A percentile compares a stretch with the other conserved stretches of the same genome.
Evolutionary conservation across 768 basidiomycete genomes (phyloP).

Genomic region (Aureoboletus auriporus): DNA sequence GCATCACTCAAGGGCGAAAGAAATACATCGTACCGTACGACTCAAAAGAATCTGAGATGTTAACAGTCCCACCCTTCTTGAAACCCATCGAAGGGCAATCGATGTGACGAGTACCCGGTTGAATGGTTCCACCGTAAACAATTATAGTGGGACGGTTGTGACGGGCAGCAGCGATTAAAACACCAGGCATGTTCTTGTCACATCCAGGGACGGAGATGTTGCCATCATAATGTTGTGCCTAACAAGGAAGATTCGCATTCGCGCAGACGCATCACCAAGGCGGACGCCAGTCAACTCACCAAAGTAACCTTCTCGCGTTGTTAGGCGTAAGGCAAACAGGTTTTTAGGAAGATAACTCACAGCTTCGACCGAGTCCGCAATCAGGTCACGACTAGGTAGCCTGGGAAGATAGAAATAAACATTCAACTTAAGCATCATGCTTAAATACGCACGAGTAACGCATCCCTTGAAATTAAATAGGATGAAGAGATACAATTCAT

Average conservation of each 20-base stretch:
- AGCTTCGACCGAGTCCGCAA: slow-evolving; percentile 86
- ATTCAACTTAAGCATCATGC: not conserved
- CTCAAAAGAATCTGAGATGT: slow-evolving; percentile 83
- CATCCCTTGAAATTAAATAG: slow-evolving; percentile 53
- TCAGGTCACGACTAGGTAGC: slow-evolving; percentile 82
- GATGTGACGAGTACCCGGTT: slow-evolving; percentile 66
- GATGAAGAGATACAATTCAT: not conserved
- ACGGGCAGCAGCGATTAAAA: slow-evolving; percentile 79
- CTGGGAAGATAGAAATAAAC: slow-evolving; percentile 32
- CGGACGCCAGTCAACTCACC: slow-evolving; percentile 31
- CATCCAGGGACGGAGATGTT: slow-evolving; percentile 87
- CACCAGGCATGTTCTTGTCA: slow-evolving; percentile 93
- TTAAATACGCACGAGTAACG: slow-evolving; percentile 66
- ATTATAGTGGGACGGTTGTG: slow-evolving; percentile 88
- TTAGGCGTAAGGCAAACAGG: slow-evolving; percentile 5
- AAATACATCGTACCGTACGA: slow-evolving; percentile 55
- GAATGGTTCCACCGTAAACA: slow-evolving; percentile 84
- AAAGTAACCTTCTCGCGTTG: slow-evolving; percentile 44
- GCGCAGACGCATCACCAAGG: not conserved
- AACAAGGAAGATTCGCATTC: slow-evolving; percentile 1
- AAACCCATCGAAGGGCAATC: slow-evolving; percentile 80
- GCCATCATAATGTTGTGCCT: slow-evolving; percentile 88
- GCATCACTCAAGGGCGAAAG: not conserved
- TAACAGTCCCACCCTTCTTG: slow-evolving; percentile 76
- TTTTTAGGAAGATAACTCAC: slow-evolving; percentile 34